These are phyloP conservation scores for Alnus rubra DNA, from an alignment of 306 rosid genomes.

Conservation along the genomic window DNA sequence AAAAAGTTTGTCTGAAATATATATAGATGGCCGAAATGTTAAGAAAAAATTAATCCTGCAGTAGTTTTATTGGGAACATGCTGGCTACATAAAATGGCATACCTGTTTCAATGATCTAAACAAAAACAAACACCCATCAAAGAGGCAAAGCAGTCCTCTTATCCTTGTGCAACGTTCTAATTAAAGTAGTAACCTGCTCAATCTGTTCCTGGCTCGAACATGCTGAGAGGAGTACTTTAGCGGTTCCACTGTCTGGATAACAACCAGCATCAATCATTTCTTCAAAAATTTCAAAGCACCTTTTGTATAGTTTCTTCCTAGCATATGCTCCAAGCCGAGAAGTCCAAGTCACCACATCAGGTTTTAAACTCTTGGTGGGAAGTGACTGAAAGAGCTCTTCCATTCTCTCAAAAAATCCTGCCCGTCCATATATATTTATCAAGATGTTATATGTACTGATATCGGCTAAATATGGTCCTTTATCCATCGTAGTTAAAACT, in stretches of 20 bases:
- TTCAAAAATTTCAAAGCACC: conserved; percentile 84
- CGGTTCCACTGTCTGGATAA: conserved; percentile 91
- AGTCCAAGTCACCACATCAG: conserved; percentile 97
- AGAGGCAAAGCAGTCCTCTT: conserved; percentile 49
- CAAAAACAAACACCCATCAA: conserved; percentile 17
- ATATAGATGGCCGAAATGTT: not conserved
- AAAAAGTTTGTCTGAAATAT: not conserved
- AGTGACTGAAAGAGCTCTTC: conserved; percentile 64
- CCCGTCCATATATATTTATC: conserved; percentile 79
- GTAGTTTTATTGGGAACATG: not conserved
- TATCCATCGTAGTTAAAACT: conserved; percentile 63
- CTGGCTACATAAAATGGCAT: not conserved
- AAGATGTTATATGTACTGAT: conserved; percentile 81
- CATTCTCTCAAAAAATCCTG: conserved; percentile 75
- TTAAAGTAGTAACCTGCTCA: conserved; percentile 71
- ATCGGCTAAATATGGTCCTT: conserved; percentile 57
- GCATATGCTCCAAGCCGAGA: conserved; percentile 87
- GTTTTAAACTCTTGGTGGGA: conserved; percentile 54
- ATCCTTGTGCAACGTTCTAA: conserved; percentile 82
- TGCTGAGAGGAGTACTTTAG: conserved; percentile 77
- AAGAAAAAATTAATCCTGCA: not conserved
- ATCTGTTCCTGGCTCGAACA: conserved; percentile 76
- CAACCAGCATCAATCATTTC: conserved; percentile 92
- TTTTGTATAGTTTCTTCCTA: conserved; percentile 71
- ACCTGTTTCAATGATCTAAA: not conserved